phyloP scores from a whole-genome alignment of 495 filamentous ascomycete species.

The Halenospora varia region DNA sequence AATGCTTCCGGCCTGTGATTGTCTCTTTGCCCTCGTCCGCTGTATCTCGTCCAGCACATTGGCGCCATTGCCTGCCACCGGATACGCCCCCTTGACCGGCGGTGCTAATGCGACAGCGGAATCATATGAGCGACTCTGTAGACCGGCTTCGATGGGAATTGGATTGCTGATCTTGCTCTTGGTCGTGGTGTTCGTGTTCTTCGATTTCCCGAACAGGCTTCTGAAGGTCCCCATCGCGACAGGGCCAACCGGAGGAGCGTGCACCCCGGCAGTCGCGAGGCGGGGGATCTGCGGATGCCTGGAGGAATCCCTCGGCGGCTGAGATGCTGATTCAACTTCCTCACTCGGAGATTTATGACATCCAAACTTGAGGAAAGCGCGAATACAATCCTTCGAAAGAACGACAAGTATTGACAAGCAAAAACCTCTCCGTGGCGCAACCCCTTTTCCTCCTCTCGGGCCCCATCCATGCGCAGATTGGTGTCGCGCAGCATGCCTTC shows the following conservation, averaged over 20 bases:
- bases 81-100: conserved; percentile 28
- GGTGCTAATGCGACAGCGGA: conserved; percentile 15
- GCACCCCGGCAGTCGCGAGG: neutral
- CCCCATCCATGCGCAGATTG: no score
- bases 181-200: conserved; percentile 1
- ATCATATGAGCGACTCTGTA: conserved; percentile 24
- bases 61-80: conserved; percentile 28
- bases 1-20: neutral
- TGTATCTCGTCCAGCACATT: conserved; percentile 14
- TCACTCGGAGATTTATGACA: no score
- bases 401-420: no score
- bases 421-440: no score
- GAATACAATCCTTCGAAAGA: no score
- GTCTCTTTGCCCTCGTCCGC: conserved; percentile 8
- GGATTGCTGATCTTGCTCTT: neutral
- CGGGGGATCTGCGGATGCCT: conserved; percentile 14
- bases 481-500: no score
- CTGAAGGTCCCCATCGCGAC: conserved; percentile 14
- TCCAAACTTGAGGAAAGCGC: no score
- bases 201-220: conserved; percentile 12
- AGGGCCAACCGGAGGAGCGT: neutral
- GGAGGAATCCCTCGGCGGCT: no score
- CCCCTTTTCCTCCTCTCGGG: no score
- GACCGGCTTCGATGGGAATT: neutral
- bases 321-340: no score